Evolutionary conservation across 2,329 filamentous ascomycete genomes (phyloP).

Genomic region (Colletotrichum scovillei): DNA sequence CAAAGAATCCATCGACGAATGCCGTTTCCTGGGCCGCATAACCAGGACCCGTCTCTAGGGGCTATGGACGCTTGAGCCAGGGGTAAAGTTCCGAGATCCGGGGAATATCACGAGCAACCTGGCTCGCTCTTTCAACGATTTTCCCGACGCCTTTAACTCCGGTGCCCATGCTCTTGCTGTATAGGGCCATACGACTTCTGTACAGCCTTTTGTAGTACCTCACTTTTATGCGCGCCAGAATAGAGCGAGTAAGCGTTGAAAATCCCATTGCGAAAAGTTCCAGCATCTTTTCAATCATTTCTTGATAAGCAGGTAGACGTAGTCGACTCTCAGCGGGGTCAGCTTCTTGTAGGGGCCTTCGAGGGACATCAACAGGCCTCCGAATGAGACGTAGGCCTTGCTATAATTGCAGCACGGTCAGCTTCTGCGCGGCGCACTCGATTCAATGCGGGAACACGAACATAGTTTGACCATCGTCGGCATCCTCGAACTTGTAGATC

Average conservation of each 20-base stretch:
- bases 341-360: constrained; percentile 97
- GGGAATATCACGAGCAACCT: not conserved
- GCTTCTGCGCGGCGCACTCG: not conserved
- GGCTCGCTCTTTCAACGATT: not conserved
- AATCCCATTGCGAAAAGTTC: not conserved
- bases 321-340: constrained; percentile 89
- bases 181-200: not conserved
- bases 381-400: constrained; percentile 94
- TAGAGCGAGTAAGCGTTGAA: not conserved
- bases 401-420: constrained; percentile 57
- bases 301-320: constrained; percentile 94
- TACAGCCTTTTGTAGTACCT: not conserved
- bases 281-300: constrained; percentile 65
- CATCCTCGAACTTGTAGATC: constrained; percentile 89
- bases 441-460: constrained; percentile 57
- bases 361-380: constrained; percentile 88
- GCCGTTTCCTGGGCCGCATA: constrained; percentile 80
- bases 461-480: constrained; percentile 84
- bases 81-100: not conserved
- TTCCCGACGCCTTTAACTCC: not conserved
- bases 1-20: constrained; percentile 80
- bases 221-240: not conserved
- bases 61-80: constrained; percentile 14
- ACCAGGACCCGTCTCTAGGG: constrained; percentile 36
- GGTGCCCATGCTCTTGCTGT: not conserved